Base-by-base conservation (phyloP, 1,284 basidiomycete genomes). In the Schizophyllum amplum region DNA sequence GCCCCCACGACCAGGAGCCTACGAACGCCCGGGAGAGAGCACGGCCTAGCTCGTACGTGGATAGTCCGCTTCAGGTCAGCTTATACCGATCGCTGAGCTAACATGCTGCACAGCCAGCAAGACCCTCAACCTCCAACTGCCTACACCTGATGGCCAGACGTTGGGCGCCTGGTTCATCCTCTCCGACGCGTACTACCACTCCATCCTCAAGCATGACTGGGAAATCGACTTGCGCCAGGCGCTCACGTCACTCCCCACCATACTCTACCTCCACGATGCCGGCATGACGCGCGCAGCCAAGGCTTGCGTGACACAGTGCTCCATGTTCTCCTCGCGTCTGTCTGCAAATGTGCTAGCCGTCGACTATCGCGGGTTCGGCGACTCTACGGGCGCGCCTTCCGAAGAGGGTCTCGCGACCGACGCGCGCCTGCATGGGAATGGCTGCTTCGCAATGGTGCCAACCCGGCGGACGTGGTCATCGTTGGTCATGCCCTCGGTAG, bases 131-230 rank as follows among this genome's bases (percentile, higher is more conserved):
- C 66, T 95, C 23, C 71, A 80, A 54, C 71, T 97, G 4, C 68
- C 73, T 9, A 94, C 93, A 0, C 65, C 81, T 0, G 95, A 98
- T 66, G 88, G 90, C 52, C 79, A 88, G 59, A 79, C 76, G 0
- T 71, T 98, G 25, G 95, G 95, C 5, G 87, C 89, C 6, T 98
- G 94, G 95, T 93, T 96, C 69, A 72, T 94, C 26, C 76, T 97
- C 51, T 87, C 90, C 1, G 84, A 92, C 52, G 63, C 74, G 0
- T 79, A 81, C 63, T 90, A 90, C 69, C 79, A 78, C 24, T 67
- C 74, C 1, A 67, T 80, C 27, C 48, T 50, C 5, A 24, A 50
- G 24, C 48, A 24, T 11, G 20, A 21, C 48, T 50, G 48, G 48
- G 48, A 50, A 21, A 25, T 52, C 33, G 55, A 76, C 65, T 53